Evolutionary conservation across 495 filamentous ascomycete genomes (phyloP).

Genomic region (Aspergillus asperescens): DNA sequence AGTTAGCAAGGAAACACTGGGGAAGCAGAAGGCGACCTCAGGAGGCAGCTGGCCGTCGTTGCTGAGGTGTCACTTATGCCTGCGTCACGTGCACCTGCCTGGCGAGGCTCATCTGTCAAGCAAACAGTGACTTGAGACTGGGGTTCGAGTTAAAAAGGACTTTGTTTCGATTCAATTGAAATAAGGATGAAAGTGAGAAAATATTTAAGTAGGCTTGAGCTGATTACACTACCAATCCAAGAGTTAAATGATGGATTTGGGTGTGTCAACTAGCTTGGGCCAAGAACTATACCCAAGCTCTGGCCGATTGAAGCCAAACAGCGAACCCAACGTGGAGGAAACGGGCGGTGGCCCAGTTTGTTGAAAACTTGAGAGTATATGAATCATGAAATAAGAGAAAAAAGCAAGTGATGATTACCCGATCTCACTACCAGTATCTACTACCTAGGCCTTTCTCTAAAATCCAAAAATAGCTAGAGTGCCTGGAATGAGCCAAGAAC

Average conservation of each 20-base stretch:
- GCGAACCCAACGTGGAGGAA: background rate
- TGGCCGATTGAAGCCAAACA: background rate
- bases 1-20: constrained; percentile 21
- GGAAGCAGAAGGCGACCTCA: constrained; percentile 38
- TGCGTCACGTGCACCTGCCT: constrained; percentile 32
- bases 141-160: background rate
- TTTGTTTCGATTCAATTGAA: background rate
- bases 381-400: no score
- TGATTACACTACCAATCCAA: background rate
- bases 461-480: no score
- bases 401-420: no score
- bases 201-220: no score
- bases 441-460: no score
- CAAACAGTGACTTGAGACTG: background rate
- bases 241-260: background rate
- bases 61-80: constrained; percentile 49
- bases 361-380: no score
- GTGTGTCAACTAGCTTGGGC: background rate
- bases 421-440: no score
- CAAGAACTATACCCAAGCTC: constrained; percentile 2
- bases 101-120: background rate
- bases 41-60: constrained; percentile 39
- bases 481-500: no score
- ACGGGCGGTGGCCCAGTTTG: background rate
- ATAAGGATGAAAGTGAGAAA: no score